Evolutionary conservation across 768 basidiomycete species (phyloP), one percentile per base, ranked within the genome.

Genomic region (Trametes maxima): DNA sequence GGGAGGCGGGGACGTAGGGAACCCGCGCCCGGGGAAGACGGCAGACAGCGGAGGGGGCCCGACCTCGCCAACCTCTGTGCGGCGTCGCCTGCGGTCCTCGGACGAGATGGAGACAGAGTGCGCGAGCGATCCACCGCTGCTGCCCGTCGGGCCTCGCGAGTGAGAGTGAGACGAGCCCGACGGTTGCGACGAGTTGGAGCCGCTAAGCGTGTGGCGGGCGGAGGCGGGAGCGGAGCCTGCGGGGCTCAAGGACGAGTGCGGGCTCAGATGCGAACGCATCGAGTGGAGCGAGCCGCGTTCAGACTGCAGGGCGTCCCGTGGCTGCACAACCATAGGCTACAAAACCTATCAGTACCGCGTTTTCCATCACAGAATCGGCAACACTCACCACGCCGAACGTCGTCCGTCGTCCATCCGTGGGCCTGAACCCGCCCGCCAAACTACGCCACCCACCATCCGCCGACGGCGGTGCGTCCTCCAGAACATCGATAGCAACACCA

Each of bases 231-330:
- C 82, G 8, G 87, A 88, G 46, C 83, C 82, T 24, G 80, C 76
- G 0, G 85, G 60, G 43, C 67, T 69, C 8, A 59, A 66, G 19
- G 66, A 63, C 12, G 65, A 58, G 36, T 75, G 76, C 6, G 85
- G 83, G 65, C 77, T 78, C 19, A 86, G 70, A 55, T 82, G 82
- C 0, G 87, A 86, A 21, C 77, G 79, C 77, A 83, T 80, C 0
- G 88, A 89, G 65, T 86, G 82, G 12, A 90, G 70, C 0, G 89
- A 90, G 24, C 81, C 85, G 65, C 81, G 80, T 65, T 89, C 86
- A 22, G 89, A 87, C n/a, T 70, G 70, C 44, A 79, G 68, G 6
- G 74, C 67, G 39, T 73, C 74, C n/a, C 71, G 73, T 33, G 75
- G 74, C 54, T 82, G 78, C 37, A 81, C 71, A 40, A 80, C 71